Base-by-base conservation (phyloP, 2,329 filamentous ascomycete genomes). In the Colletotrichum sp. region DNA sequence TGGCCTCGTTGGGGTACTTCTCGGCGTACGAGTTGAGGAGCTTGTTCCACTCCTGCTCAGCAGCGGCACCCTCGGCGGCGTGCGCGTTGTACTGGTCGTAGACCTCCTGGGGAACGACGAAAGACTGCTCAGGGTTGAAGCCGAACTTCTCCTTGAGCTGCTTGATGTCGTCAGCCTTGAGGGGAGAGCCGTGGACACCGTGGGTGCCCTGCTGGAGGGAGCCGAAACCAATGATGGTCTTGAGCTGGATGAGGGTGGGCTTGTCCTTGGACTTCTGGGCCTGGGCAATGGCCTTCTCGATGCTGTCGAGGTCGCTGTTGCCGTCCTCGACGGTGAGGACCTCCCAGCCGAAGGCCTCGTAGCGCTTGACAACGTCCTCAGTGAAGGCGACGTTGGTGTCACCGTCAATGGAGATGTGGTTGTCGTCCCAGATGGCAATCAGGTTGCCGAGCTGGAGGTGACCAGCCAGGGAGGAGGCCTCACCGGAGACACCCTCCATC, bases 281-380 rank as follows among this genome's bases (percentile, higher is more conserved):
- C 89, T 94, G 92, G 86, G 93, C 92, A 86, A 99, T 94, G 81
- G 97, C 97, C 78, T 91, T 92, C 89, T 98, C 96, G 77, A 99
- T 99, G 83, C 87, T 93, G 80, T 93, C 93, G 74, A 98, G 93
- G 87, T 99, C 95, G 85, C 92, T 87, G 90, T 99, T 95, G 86
- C 97, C 97, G 82, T 99, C 93, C 82, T 93, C 89, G 85, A 99
- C 96, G 85, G 91, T 90, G 84, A 95, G 88, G 77, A 93, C 93
- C 88, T 99, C 96, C 97, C 97, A 99, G 89, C 96, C 97, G 87
- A 98, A 99, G 77, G 97, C 86, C 90, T 99, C 95, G 86, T 99
- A 99, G 84, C 96, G 93, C 92, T 98, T 97, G 82, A 91, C 86
- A 77, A 99, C 96, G 82, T 99, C 96, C 90, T 99, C 97, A 77